Base-by-base conservation (phyloP, 2,329 filamentous ascomycete species). In the Fusarium penzigii region DNA sequence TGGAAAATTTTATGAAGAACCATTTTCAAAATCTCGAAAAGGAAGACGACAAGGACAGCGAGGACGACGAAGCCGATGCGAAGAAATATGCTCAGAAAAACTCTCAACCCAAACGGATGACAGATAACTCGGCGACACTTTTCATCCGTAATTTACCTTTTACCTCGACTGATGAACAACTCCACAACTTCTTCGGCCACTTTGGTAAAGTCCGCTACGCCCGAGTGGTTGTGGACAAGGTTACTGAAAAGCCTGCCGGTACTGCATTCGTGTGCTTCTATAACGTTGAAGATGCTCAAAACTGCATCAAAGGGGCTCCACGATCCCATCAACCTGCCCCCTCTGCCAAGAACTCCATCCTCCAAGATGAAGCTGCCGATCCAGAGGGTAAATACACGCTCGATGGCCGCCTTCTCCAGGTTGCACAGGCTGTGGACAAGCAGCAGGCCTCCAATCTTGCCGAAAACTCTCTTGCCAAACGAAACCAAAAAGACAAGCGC, bases 61-160 rank as follows among this genome's bases (percentile, higher is more conserved):
- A 77, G 5, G 72, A 76, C 5, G 71, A 59, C 5, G 41, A 44
- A 14, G 42, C 47, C n/a, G 53, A 75, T 3, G 70, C 75, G 1
- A 75, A 78, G 13, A 72, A 75, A 16, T 73, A 76, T 3, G 68
- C 73, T 8, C 53, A 54, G 29, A 55, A 57, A 39, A 68, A 71
- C 43, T 62, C 62, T n/a, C 52, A 70, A 52, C 57, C 55, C 17
- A 63, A 62, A 40, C 61, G 51, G 40, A 65, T 43, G 42, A 65
- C 63, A 13, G 63, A 89, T 68, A 90, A 90, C 64, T 84, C 84
- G 2, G 84, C 84, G 36, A 97, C 92, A 0, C 73, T 97, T 13
- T 99, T 99, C 74, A 82, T 99, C 63, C 90, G 94, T 60, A 99
- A 99, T 68, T 77, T 99, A 12, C 93, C 95, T 1, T 99, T 96